Evolutionary conservation across 352 stramenopile species (phyloP).

Genomic region (Poterioochromonas sp.): DNA sequence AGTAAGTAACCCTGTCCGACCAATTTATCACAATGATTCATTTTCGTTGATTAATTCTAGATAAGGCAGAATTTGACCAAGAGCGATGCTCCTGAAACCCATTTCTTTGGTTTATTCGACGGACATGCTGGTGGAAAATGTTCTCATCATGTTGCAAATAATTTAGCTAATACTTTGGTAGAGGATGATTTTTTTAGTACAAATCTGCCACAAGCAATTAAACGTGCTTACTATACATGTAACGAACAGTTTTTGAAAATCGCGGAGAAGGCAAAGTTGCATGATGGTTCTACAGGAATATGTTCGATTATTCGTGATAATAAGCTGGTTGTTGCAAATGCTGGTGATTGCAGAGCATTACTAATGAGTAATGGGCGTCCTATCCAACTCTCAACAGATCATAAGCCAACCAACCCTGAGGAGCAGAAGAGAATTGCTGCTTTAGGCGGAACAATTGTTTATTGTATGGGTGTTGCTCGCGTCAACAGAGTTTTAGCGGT

Average conservation of each 20-base stretch:
- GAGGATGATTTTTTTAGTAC: neutral
- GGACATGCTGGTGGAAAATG: slow-evolving; percentile 30
- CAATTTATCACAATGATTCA: neutral
- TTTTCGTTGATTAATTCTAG: neutral
- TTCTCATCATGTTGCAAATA: neutral
- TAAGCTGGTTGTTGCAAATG: slow-evolving; percentile 7
- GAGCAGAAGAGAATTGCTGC: slow-evolving; percentile 73
- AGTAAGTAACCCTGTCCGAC: neutral
- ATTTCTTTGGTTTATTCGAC: slow-evolving; percentile 30
- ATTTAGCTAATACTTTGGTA: neutral
- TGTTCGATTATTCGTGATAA: neutral
- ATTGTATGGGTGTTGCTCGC: slow-evolving; percentile 71
- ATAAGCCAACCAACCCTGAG: slow-evolving; percentile 14
- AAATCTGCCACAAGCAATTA: slow-evolving; percentile 16
- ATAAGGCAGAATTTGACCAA: neutral
- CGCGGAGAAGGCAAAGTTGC: neutral
- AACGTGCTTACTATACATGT: neutral
- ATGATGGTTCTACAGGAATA: slow-evolving; percentile 18
- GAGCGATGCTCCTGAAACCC: neutral
- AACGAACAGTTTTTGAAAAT: slow-evolving; percentile 29
- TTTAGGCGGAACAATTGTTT: slow-evolving; percentile 69
- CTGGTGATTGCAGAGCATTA: slow-evolving; percentile 20
- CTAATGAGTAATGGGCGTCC: slow-evolving; percentile 40
- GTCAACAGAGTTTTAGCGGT: slow-evolving; percentile 84
- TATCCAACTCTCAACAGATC: slow-evolving; percentile 39